A percentile compares a stretch with the other conserved stretches of the same genome.
Conservation (phyloP, 2,329 filamentous ascomycete species). For the Ampelomyces quisqualis region DNA sequence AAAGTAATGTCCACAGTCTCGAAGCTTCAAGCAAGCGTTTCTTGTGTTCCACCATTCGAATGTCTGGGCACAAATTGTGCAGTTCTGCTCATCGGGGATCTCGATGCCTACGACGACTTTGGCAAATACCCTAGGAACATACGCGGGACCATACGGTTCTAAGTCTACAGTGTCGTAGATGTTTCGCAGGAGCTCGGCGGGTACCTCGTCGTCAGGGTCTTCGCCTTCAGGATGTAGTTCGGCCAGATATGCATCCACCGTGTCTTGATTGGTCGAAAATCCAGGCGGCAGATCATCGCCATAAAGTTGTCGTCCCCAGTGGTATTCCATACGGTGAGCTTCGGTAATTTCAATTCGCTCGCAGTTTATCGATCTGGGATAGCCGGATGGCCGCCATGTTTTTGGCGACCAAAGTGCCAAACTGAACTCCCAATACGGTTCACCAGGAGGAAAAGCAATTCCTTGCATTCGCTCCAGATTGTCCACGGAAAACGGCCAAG, state of each 20-base stretch:
- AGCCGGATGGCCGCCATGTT: background rate
- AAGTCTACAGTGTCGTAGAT: background rate
- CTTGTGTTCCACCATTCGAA: background rate
- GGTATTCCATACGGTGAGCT: background rate
- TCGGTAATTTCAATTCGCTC: background rate
- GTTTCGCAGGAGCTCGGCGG: background rate
- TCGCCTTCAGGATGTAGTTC: background rate
- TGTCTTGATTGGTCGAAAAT: background rate
- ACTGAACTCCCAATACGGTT: too few species aligned
- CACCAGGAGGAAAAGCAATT: too few species aligned
- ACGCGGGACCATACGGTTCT: background rate
- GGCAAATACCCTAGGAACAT: too few species aligned
- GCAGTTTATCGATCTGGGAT: background rate
- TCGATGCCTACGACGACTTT: too few species aligned
- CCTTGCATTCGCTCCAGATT: too few species aligned
- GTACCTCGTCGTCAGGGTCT: background rate
- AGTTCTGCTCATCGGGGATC: background rate
- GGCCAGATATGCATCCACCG: background rate
- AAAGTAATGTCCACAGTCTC: background rate
- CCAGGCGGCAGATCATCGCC: background rate
- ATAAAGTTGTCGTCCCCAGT: slow-evolving; percentile 1
- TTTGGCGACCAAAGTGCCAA: too few species aligned
- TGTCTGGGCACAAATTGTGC: background rate
- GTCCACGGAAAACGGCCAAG: too few species aligned
- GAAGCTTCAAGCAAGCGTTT: background rate